A percentile compares a stretch with the other conserved stretches of the same genome.
Conservation (phyloP, 2,329 filamentous ascomycete genomes). For the Fusarium piperis region DNA sequence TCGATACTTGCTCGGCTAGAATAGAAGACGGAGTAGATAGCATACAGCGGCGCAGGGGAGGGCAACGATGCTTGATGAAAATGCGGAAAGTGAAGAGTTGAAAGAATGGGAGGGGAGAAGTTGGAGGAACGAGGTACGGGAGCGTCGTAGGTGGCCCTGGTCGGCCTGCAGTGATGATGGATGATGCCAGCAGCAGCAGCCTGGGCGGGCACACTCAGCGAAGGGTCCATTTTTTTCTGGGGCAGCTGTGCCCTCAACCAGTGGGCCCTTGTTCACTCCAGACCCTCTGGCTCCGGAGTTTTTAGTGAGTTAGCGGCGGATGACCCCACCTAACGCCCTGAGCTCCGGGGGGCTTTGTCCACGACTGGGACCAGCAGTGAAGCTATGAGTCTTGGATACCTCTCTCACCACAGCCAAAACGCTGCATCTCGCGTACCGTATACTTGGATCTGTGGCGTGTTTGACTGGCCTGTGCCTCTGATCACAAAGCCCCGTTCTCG, state of each 20-base stretch:
- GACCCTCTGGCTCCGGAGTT: background rate
- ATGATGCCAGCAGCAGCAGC: slow-evolving; percentile 45
- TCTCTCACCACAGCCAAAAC: background rate
- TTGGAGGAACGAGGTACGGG: slow-evolving; percentile 27
- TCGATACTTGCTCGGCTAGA: slow-evolving; percentile 15
- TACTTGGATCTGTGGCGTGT: slow-evolving; percentile 23
- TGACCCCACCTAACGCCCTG: slow-evolving; percentile 2
- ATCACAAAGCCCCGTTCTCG: background rate
- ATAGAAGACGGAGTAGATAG: slow-evolving; percentile 4
- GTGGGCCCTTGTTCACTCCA: background rate
- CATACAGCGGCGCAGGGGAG: slow-evolving; percentile 6
- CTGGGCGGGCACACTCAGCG: slow-evolving; percentile 25
- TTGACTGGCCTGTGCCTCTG: slow-evolving; percentile 14
- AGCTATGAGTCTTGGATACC: background rate
- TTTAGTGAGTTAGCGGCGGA: background rate
- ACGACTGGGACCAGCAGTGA: slow-evolving; percentile 1
- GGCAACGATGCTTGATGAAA: slow-evolving; percentile 8
- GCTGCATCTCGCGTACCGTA: background rate
- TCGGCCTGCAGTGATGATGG: slow-evolving; percentile 23
- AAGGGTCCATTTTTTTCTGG: slow-evolving; percentile 30
- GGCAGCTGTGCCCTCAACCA: slow-evolving; percentile 2
- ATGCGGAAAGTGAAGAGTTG: slow-evolving; percentile 17
- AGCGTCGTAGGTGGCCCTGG: slow-evolving; percentile 21
- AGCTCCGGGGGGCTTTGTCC: background rate
- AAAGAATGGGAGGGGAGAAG: slow-evolving; percentile 24